Percentiles rank a stretch among this genome's conserved stretches.
Evolutionary conservation across 2,329 filamentous ascomycete species (phyloP).

Genomic region (Trichoderma sp.): DNA sequence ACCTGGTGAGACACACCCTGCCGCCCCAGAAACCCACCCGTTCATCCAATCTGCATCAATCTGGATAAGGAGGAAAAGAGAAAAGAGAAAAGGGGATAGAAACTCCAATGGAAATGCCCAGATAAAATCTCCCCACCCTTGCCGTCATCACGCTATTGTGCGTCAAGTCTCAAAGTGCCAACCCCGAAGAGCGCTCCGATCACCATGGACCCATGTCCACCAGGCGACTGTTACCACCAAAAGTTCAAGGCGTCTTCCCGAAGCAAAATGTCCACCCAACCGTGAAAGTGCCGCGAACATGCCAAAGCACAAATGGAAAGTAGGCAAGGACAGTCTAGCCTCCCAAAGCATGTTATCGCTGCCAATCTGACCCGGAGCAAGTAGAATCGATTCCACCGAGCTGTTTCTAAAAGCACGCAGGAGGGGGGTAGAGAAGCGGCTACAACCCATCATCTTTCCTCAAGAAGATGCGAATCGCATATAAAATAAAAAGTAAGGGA

Average conservation of each 20-base stretch:
- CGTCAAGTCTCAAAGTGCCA: slow-evolving; percentile 12
- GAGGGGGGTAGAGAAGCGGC: neutral
- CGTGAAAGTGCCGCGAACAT: neutral
- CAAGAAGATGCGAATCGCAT: slow-evolving; percentile 1
- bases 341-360: no score
- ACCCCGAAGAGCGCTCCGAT: neutral
- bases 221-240: slow-evolving; percentile 1
- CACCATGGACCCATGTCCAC: neutral
- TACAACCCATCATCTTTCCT: neutral
- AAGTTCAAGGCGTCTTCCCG: neutral
- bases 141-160: neutral
- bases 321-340: neutral
- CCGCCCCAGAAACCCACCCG: neutral
- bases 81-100: neutral
- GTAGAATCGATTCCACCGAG: no score
- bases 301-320: neutral
- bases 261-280: slow-evolving; percentile 4
- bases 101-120: slow-evolving; percentile 11
- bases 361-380: no score
- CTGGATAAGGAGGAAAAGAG: neutral
- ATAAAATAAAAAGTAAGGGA: neutral
- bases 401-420: no score
- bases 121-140: neutral
- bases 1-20: neutral
- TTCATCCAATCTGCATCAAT: neutral